phyloP scores from a whole-genome alignment of 1,139 yeast species.

The Sugiyamaella xylanicola region DNA sequence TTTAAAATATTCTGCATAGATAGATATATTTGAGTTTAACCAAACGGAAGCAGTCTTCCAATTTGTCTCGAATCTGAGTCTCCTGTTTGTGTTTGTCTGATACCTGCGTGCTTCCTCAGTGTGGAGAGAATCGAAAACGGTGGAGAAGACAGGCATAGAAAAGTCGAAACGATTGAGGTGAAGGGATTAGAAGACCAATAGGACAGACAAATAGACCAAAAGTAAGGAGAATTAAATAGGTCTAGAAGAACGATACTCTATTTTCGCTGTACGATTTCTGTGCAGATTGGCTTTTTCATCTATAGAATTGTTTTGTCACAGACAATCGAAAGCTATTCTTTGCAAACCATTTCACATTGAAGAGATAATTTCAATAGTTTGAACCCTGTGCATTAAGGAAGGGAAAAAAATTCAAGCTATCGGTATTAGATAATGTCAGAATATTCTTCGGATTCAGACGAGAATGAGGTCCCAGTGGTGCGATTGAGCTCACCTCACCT shows the following conservation, averaged over 20 bases:
- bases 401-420: no score
- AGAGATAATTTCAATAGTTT: no score
- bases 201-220: no score
- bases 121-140: not conserved
- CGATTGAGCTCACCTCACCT: slow-evolving; percentile 13
- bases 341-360: no score
- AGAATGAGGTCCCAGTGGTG: slow-evolving; percentile 29
- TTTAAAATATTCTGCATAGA: not conserved
- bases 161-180: not conserved
- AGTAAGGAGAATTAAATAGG: no score
- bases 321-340: no score
- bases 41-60: not conserved
- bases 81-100: not conserved
- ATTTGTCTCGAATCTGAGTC: not conserved
- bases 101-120: not conserved
- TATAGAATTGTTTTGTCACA: no score
- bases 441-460: slow-evolving; percentile 21
- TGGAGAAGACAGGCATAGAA: not conserved
- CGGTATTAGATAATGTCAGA: slow-evolving; percentile 4
- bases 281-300: no score
- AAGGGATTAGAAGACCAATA: no score
- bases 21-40: not conserved
- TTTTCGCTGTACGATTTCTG: no score
- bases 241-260: no score
- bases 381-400: no score